Conservation (phyloP, 345 rosid genomes). For the Brassica nigra region DNA sequence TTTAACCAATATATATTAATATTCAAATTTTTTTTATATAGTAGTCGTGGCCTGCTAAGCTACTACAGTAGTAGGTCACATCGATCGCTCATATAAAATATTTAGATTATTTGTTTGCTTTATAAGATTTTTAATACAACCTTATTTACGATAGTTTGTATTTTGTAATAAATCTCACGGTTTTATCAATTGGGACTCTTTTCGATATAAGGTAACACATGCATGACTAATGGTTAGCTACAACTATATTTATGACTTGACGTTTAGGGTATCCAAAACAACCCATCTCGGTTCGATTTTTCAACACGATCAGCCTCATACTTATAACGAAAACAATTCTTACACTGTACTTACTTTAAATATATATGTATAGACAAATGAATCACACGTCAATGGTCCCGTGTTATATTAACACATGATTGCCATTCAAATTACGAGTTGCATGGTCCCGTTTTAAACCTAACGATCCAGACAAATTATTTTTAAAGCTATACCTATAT, state of each 20-base stretch:
- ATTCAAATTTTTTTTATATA: not conserved
- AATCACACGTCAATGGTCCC: conserved; percentile 35
- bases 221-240: not conserved
- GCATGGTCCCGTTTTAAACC: conserved; percentile 25
- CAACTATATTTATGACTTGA: not conserved
- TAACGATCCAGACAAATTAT: conserved; percentile 4
- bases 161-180: not conserved
- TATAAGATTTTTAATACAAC: not conserved
- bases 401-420: conserved; percentile 16
- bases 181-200: not conserved
- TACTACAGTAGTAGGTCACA: not conserved
- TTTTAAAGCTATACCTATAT: not conserved
- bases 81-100: not conserved
- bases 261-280: not conserved
- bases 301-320: conserved; percentile 17
- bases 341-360: not conserved
- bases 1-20: not conserved
- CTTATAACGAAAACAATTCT: not conserved
- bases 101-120: not conserved
- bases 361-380: conserved; percentile 24
- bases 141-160: not conserved
- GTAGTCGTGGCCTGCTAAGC: not conserved
- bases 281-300: conserved; percentile 1
- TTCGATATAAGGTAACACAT: not conserved
- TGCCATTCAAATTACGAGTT: not conserved